phyloP scores from a whole-genome alignment of 805 yeast species.

The Deakozyma indianensis region DNA sequence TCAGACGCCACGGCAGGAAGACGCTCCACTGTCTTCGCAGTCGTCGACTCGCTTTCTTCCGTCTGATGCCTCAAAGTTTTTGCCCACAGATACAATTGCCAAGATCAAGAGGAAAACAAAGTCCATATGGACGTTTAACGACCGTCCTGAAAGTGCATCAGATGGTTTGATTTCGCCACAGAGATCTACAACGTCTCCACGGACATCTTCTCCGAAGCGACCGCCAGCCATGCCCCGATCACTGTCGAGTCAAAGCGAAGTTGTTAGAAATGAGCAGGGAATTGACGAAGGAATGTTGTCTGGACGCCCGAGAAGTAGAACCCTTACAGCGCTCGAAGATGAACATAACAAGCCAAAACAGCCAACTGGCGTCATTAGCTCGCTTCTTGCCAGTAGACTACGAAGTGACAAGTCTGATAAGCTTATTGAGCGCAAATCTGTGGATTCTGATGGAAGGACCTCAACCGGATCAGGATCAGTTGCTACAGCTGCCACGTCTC shows the following conservation, averaged over 20 bases:
- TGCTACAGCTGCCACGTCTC: not conserved
- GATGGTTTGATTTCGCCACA: not conserved
- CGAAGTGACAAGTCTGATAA: not conserved
- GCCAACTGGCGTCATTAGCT: not conserved
- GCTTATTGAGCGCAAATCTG: not conserved
- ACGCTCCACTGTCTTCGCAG: no score
- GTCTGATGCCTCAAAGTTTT: not conserved
- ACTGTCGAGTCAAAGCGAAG: not conserved
- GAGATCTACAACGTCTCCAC: not conserved
- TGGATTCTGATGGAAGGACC: not conserved
- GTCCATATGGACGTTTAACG: slow-evolving; percentile 1
- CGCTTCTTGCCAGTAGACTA: not conserved
- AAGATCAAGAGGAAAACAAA: not conserved
- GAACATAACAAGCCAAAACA: not conserved
- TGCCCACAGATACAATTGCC: slow-evolving; percentile 1
- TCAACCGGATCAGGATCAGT: not conserved
- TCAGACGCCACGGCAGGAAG: not conserved
- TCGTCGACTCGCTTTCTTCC: not conserved
- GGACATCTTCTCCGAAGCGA: not conserved
- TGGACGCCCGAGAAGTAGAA: not conserved
- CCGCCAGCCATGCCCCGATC: not conserved
- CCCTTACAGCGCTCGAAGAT: not conserved
- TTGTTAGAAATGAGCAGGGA: not conserved
- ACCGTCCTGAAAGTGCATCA: not conserved
- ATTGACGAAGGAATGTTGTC: not conserved